phyloP scores from a whole-genome alignment of 1,139 yeast genomes.

The Sugiyamaella grinbergsii region DNA sequence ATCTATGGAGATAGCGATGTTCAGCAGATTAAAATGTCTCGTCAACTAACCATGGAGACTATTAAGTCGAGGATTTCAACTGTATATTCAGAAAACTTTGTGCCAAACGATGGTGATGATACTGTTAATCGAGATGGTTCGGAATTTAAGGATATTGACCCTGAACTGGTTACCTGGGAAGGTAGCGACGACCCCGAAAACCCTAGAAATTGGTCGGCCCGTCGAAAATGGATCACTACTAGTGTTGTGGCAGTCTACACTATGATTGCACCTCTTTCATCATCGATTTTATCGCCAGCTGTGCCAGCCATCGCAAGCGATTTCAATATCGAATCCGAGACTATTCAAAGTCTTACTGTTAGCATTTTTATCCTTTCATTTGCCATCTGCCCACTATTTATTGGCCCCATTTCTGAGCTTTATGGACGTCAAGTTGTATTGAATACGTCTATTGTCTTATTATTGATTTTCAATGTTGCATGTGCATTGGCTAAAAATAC shows the following conservation, averaged over 20 bases:
- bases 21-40: constrained; percentile 29
- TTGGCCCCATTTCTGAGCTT: constrained; percentile 63
- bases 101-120: constrained; percentile 23
- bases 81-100: constrained; percentile 26
- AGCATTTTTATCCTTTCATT: constrained; percentile 63
- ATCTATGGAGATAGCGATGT: constrained; percentile 35
- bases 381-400: constrained; percentile 62
- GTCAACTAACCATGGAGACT: constrained; percentile 38
- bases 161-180: constrained; percentile 68
- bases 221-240: constrained; percentile 50
- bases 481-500: constrained; percentile 58
- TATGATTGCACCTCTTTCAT: constrained; percentile 59
- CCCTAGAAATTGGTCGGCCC: constrained; percentile 60
- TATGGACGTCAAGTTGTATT: constrained; percentile 59
- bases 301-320: constrained; percentile 49
- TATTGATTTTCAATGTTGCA: constrained; percentile 57
- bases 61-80: constrained; percentile 29
- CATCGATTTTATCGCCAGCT: constrained; percentile 63
- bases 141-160: constrained; percentile 56
- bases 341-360: constrained; percentile 53
- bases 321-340: constrained; percentile 46
- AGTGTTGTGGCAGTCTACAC: constrained; percentile 56
- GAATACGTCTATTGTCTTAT: constrained; percentile 53
- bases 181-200: constrained; percentile 59
- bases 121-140: constrained; percentile 44